Evolutionary conservation across 305 asterid genomes (phyloP), one percentile per base, ranked within the genome.

Genomic region (Fraxinus paxiana): DNA sequence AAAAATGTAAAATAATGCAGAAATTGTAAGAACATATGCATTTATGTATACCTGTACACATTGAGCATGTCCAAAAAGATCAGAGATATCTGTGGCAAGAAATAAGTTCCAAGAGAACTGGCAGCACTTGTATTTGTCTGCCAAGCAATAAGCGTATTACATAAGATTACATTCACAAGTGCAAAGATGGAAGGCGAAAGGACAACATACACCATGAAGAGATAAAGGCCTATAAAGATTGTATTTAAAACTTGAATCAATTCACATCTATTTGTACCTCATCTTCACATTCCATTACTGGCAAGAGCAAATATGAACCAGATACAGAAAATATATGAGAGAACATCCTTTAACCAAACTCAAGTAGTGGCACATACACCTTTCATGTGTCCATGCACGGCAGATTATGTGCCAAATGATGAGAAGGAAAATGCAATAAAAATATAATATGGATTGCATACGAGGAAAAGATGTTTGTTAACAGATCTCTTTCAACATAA

Each of bases 61-160:
- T 93, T 96, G 82, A 96, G 99, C 98, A 94, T 94, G 92, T 96
- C 98, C 91, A 94, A 85, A 86, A 94, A 96, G 88, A 93, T 92
- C 0, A 86, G 83, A 83, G 97, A 51, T 35, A 96, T 94, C 90
- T 96, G 99, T 15, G 99, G 85, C 85, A 94, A 82, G 89, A 94
- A 96, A 83, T 83, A 87, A 35, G 99, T 93, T 82, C 98, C 99
- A 61, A 96, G 97, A 31, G 99, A 88, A 86, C 83, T 92, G 63
- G 99, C 98, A 82, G 84, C 97, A 80, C 98, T 94, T 30, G 99
- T 96, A 86, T 96, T 96, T 79, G 98, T 96, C 99, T 96, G 97
- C 86, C 37, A 65, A 80, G 80, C 83, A 84, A 76, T 59, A 79
- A 83, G 63, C 54, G 46, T 33, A 76, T 1, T 63, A 13, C 30